phyloP scores from a whole-genome alignment of 1,139 yeast species.

The Yamadazyma blattariae region DNA sequence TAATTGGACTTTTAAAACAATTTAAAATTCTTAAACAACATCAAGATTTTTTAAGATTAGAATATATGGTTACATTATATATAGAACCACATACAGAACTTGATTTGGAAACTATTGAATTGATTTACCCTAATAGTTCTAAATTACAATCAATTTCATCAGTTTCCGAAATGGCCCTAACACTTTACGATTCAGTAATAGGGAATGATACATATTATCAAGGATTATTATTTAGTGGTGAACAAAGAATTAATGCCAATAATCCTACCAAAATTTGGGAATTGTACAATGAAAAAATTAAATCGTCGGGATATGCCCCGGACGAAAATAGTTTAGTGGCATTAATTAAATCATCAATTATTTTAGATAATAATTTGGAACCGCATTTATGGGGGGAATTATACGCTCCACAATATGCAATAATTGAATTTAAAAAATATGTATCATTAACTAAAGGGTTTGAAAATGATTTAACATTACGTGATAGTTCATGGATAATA shows the following conservation, averaged over 20 bases:
- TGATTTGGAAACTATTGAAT: background rate
- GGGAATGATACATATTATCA: constrained; percentile 9
- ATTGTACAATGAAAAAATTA: constrained; percentile 28
- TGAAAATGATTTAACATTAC: constrained; percentile 36
- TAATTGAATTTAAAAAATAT: constrained; percentile 50
- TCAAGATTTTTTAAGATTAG: constrained; percentile 1
- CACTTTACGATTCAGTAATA: background rate
- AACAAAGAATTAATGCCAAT: constrained; percentile 34
- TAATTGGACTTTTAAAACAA: constrained; percentile 13
- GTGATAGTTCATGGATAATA: constrained; percentile 44
- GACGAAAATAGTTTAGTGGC: constrained; percentile 41
- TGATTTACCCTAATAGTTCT: too few species aligned
- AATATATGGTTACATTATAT: constrained; percentile 3
- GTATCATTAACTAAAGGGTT: constrained; percentile 11
- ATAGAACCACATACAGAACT: background rate
- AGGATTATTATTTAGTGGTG: constrained; percentile 46
- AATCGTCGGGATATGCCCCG: constrained; percentile 19
- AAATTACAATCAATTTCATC: background rate
- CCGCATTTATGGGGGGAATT: constrained; percentile 43
- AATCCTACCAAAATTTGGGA: constrained; percentile 34
- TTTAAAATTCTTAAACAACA: background rate
- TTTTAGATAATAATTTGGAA: constrained; percentile 14
- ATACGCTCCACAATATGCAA: constrained; percentile 60
- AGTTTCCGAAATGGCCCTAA: background rate
- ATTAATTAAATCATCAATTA: constrained; percentile 37